Evolutionary conservation across 768 basidiomycete species (phyloP).

Genomic region (Omphalotus guepiniiformis): DNA sequence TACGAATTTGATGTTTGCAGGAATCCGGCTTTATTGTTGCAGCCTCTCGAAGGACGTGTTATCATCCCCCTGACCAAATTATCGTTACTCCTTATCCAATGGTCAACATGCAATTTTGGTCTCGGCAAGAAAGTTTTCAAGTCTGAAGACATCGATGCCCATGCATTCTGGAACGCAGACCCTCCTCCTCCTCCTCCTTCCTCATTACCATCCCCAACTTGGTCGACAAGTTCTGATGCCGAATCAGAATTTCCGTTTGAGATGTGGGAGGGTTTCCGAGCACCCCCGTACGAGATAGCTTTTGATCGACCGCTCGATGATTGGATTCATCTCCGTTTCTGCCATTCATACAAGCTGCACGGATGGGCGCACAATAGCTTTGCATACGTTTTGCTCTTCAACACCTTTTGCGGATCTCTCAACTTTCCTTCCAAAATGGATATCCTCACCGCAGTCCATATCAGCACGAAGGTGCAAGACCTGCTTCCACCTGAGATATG

Average conservation of each 20-base stretch:
- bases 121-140: slow-evolving; percentile 19
- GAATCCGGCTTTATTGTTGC: slow-evolving; percentile 30
- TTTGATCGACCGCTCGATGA: slow-evolving; percentile 14
- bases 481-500: background rate
- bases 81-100: slow-evolving; percentile 17
- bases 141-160: slow-evolving; percentile 13
- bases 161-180: slow-evolving; percentile 18
- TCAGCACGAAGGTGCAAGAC: slow-evolving; percentile 2
- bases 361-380: slow-evolving; percentile 16
- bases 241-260: too few species aligned
- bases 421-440: slow-evolving; percentile 2
- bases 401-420: slow-evolving; percentile 9
- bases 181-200: slow-evolving; percentile 12
- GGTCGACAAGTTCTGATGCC: too few species aligned
- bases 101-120: slow-evolving; percentile 18
- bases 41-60: slow-evolving; percentile 51
- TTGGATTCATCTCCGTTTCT: slow-evolving; percentile 17
- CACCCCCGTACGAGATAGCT: slow-evolving; percentile 7
- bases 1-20: slow-evolving; percentile 18
- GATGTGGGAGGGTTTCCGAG: background rate
- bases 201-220: too few species aligned
- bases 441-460: slow-evolving; percentile 9
- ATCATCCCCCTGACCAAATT: slow-evolving; percentile 20
- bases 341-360: slow-evolving; percentile 13
- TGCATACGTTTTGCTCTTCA: slow-evolving; percentile 15